Evolutionary conservation across 2,329 filamentous ascomycete genomes (phyloP).

Genomic region (Pestalotiopsis sp.): DNA sequence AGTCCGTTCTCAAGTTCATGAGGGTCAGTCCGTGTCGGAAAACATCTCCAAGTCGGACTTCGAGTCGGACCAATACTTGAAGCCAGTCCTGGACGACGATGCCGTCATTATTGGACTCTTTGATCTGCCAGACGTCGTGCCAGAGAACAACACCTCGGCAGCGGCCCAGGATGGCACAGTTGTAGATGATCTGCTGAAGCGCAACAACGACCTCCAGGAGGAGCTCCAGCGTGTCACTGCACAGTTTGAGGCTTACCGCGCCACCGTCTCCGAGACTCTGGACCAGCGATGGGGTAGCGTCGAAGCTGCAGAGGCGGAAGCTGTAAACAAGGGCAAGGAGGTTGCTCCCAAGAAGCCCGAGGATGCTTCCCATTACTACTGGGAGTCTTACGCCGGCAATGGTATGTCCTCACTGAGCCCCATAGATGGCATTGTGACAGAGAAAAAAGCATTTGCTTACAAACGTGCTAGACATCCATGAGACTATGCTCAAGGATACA

Average conservation of each 20-base stretch:
- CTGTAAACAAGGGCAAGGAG: constrained; percentile 24
- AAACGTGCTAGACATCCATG: constrained; percentile 74
- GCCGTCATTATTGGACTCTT: constrained; percentile 85
- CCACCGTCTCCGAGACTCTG: constrained; percentile 65
- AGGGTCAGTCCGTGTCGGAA: constrained; percentile 48
- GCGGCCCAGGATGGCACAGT: constrained; percentile 23
- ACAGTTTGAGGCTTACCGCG: constrained; percentile 66
- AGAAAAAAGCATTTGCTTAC: not conserved
- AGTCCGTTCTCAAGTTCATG: constrained; percentile 50
- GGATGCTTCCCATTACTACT: constrained; percentile 48
- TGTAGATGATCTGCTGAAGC: constrained; percentile 42
- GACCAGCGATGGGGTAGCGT: constrained; percentile 64
- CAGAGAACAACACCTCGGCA: constrained; percentile 22
- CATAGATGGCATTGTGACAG: not conserved
- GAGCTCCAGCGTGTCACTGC: constrained; percentile 58
- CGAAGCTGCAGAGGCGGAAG: constrained; percentile 38
- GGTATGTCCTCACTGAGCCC: constrained; percentile 44
- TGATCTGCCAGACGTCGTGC: constrained; percentile 61
- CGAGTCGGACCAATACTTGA: constrained; percentile 77
- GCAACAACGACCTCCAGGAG: constrained; percentile 58
- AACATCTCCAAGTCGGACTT: constrained; percentile 64
- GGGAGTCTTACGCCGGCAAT: constrained; percentile 62
- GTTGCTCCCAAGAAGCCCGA: constrained; percentile 26
- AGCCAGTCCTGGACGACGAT: constrained; percentile 85
- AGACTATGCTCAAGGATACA: constrained; percentile 91